Evolutionary conservation across 116 monocot species (phyloP), one percentile per base, ranked within the genome.

Genomic region (Dioscorea cayenensis): DNA sequence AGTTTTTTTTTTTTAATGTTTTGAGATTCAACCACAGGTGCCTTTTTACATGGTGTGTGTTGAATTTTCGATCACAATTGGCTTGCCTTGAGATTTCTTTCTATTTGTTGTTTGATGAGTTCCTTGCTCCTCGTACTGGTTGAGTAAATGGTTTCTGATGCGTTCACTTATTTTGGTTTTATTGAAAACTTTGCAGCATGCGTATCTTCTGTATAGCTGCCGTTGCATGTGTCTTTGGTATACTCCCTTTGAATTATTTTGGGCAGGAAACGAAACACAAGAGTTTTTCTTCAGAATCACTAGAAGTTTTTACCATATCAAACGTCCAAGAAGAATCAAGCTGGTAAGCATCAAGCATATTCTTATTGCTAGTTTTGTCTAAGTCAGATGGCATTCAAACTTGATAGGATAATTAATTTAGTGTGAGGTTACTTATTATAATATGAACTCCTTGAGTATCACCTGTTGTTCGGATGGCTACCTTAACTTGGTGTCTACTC

Each of bases 191-290:
- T 25, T 84, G 62, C 85, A 95, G 95, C 71, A 87, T 95, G 65
- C 87, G 89, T 28, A 89, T 95, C 20, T 95, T 95, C 80, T 72
- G 85, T 21, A 79, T 95, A 62, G 87, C 95, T 20, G 70, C 78
- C 18, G 68, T 80, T 36, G 77, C 91, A 14, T 91, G 95, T 58
- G 52, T 85, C 32, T 83, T 89, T 79, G 86, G 70, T 67, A 81
- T 91, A 43, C 73, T 95, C 51, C 89, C 89, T 13, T 73, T 87
- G 9, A 95, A 95, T 77, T 95, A 95, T 77, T 80, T 74, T 82
- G 95, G 92, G 36, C 81, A 89, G 70, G 85, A 87, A 73, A 75
- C 67, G 72, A 66, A 29, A 28, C 89, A 89, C 49, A 64, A 21
- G 37, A 73, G 67, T 5, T 79, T 91, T 64, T 76, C 83, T 32